Percentiles rank a stretch among this genome's conserved stretches.
phyloP scores from a whole-genome alignment of 202 grass and related monocot species.

The Schoenoplectus tabernaemontani region DNA sequence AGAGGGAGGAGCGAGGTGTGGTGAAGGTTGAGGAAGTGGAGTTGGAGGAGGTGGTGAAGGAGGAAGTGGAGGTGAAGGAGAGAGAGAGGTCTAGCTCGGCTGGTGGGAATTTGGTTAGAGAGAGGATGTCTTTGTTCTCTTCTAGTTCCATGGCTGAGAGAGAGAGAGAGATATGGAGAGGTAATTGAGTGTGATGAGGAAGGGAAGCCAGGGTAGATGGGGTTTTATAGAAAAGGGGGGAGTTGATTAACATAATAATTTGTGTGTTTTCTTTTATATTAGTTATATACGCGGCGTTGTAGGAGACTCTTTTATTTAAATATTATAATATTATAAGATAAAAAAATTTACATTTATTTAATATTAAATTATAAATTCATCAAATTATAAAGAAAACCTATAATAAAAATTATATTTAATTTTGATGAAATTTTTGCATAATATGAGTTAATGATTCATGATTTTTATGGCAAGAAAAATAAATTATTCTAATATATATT shows the following conservation, averaged over 20 bases:
- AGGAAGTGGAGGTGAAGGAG: slow-evolving; percentile 62
- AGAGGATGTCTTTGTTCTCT: slow-evolving; percentile 21
- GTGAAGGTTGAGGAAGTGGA: slow-evolving; percentile 45
- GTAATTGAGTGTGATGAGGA: background rate
- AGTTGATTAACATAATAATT: background rate
- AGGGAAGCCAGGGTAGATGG: background rate
- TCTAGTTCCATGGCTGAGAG: slow-evolving; percentile 14
- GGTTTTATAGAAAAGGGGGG: slow-evolving; percentile 13
- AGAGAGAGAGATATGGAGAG: background rate
- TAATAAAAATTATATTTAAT: no score
- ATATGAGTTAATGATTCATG: no score
- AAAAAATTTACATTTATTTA: no score
- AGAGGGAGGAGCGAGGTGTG: slow-evolving; percentile 69
- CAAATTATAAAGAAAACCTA: no score
- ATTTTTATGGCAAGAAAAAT: no score
- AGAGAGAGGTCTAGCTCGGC: slow-evolving; percentile 20
- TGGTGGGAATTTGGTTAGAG: slow-evolving; percentile 4
- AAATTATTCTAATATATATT: no score
- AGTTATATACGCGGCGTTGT: no score
- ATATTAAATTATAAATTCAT: no score
- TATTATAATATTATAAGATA: no score
- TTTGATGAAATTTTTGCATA: no score
- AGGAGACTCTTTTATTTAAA: no score
- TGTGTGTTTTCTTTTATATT: background rate
- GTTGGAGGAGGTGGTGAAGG: slow-evolving; percentile 50